Conservation (phyloP, 2,329 filamentous ascomycete genomes). For the Colletotrichum truncatum region DNA sequence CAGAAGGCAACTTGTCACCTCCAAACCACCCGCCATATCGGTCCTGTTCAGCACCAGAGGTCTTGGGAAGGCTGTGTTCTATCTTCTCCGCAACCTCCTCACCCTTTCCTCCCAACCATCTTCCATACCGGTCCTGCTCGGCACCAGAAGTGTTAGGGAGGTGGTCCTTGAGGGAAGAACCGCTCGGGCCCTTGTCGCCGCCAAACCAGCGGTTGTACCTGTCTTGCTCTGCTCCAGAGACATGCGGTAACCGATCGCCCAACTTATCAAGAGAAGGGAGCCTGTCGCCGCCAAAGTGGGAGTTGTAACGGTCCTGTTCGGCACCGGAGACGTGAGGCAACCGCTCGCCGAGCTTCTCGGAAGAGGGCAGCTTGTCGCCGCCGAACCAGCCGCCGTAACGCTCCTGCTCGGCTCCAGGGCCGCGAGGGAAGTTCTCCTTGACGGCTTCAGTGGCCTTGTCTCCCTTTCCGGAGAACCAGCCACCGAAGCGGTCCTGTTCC, state of each 20-base stretch:
- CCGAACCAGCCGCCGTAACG: constrained; percentile 34
- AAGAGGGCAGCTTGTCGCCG: constrained; percentile 22
- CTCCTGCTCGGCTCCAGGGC: constrained; percentile 35
- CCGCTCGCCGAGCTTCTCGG: not conserved
- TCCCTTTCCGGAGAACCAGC: constrained; percentile 22
- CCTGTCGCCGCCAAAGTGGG: constrained; percentile 34
- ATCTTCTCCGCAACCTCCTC: constrained; percentile 16
- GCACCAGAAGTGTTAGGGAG: constrained; percentile 25
- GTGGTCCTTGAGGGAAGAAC: constrained; percentile 9
- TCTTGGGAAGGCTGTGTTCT: constrained; percentile 14
- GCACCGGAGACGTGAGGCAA: constrained; percentile 30
- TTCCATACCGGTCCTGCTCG: constrained; percentile 34
- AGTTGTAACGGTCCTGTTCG: constrained; percentile 35
- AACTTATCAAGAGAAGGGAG: not conserved
- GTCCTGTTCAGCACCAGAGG: constrained; percentile 32
- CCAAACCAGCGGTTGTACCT: constrained; percentile 32
- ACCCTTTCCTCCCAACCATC: constrained; percentile 15
- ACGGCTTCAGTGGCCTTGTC: constrained; percentile 19
- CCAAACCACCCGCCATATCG: constrained; percentile 31
- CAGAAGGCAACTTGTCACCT: constrained; percentile 31
- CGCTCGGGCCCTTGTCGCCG: constrained; percentile 20
- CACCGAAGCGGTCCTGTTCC: constrained; percentile 20
- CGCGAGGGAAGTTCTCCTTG: constrained; percentile 20
- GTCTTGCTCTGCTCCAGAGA: constrained; percentile 31
- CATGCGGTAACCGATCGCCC: constrained; percentile 12